phyloP scores from a whole-genome alignment of 495 filamentous ascomycete genomes.

The Xylaria palmicola region DNA sequence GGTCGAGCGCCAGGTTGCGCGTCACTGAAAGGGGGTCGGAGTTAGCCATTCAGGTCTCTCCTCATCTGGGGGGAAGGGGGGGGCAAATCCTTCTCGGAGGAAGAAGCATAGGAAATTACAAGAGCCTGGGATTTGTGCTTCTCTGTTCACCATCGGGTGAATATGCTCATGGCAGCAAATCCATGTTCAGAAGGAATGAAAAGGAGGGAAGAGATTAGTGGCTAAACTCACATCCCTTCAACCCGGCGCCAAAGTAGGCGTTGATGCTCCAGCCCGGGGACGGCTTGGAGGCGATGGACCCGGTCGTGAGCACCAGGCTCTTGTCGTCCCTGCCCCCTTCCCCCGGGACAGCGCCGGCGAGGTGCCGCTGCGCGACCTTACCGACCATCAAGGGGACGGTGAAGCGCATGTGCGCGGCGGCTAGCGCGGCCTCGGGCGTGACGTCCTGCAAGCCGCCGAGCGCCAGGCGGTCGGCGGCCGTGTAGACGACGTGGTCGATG shows the following conservation, averaged over 20 bases:
- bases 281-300: constrained; percentile 47
- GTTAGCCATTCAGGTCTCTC: background rate
- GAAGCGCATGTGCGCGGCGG: constrained; percentile 49
- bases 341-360: constrained; percentile 21
- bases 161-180: too few species aligned
- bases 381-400: constrained; percentile 52
- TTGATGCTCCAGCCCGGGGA: constrained; percentile 45
- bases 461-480: constrained; percentile 50
- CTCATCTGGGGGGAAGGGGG: too few species aligned
- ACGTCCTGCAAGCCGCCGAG: constrained; percentile 37
- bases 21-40: constrained; percentile 31
- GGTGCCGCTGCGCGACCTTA: constrained; percentile 49
- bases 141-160: too few species aligned
- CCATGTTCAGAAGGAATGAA: background rate
- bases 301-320: constrained; percentile 57
- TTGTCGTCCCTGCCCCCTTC: constrained; percentile 26
- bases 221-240: constrained; percentile 28
- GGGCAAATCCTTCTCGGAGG: background rate
- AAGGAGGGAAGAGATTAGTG: background rate
- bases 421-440: constrained; percentile 37
- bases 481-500: constrained; percentile 63
- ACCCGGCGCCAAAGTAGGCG: constrained; percentile 36
- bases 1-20: constrained; percentile 54
- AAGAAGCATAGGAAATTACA: background rate
- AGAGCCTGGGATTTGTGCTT: too few species aligned